Evolutionary conservation across 2,329 filamentous ascomycete species (phyloP).

Genomic region (Colletotrichum karsti): DNA sequence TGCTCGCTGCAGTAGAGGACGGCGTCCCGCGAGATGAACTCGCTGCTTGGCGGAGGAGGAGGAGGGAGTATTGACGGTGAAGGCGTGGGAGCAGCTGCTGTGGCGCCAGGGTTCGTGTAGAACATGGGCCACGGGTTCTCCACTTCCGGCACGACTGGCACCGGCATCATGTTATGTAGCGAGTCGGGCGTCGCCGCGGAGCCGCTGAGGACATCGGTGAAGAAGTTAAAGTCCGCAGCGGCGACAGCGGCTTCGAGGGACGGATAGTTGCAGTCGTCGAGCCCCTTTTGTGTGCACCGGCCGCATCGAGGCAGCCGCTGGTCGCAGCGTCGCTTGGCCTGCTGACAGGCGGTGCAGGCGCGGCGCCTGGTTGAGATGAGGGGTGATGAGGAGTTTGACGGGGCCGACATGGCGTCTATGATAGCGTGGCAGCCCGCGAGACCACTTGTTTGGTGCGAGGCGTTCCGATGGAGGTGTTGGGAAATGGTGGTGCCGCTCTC

Average conservation of each 20-base stretch:
- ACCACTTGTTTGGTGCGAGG: not conserved
- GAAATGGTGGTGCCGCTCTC: not conserved
- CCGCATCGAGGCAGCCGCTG: constrained; percentile 42
- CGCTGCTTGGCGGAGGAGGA: not conserved
- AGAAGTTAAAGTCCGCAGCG: constrained; percentile 35
- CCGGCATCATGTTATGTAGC: constrained; percentile 22
- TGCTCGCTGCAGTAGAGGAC: constrained; percentile 30
- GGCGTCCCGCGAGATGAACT: constrained; percentile 20
- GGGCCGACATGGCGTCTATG: constrained; percentile 27
- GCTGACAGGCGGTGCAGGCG: constrained; percentile 45
- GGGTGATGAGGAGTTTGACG: constrained; percentile 24
- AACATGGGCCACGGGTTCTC: constrained; percentile 27
- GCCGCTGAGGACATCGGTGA: constrained; percentile 33
- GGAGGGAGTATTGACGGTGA: constrained; percentile 13
- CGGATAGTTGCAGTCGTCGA: constrained; percentile 35
- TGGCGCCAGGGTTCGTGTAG: constrained; percentile 23
- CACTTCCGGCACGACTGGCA: constrained; percentile 14
- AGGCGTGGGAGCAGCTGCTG: constrained; percentile 10
- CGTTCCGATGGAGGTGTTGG: not conserved
- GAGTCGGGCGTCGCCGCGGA: constrained; percentile 20
- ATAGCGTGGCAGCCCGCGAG: constrained; percentile 4
- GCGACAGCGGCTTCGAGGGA: constrained; percentile 30
- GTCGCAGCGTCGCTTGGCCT: constrained; percentile 46
- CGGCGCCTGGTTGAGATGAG: constrained; percentile 34
- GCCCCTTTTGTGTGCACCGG: constrained; percentile 38